Evolutionary conservation across 73 alveolate species (phyloP), one percentile per base, ranked within the genome.

Genomic region (Effrenium voratum): DNA sequence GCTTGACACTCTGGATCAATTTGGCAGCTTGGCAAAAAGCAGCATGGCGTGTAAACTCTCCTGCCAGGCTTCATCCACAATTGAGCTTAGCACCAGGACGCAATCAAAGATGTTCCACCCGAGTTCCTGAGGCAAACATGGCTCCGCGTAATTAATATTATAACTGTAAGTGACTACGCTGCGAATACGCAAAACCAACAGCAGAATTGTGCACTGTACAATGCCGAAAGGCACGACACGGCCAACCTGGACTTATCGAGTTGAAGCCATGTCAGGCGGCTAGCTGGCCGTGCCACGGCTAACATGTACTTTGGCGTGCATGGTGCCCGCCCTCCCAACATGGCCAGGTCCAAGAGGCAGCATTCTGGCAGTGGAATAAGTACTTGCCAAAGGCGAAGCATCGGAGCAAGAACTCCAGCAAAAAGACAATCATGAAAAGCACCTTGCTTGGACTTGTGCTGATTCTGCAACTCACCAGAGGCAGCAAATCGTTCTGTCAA

Each of bases 51-150:
- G 43, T 36, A 66, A 36, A 8, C 43, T 32, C 1, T 66, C 43
- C 43, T 41, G 94, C 50, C 97, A 34, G 38, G 97, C 55, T 10
- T 44, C 97, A 43, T 90, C 97, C 40, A 90, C 34, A 12, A 90
- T 4, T 28, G 97, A 90, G 87, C 97, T 90, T 41, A 90, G 57
- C 88, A 90, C 97, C 97, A 90, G 50, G 24, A 68, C 28, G 59
- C 97, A 70, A 46, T 90, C 97, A 10, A 90, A 90, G 10, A 76
- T 36, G 73, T 90, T 90, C 97, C 97, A 90, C 10, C 97, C 97
- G 68, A 90, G 13, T 32, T 90, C 97, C 97, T 87, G 38, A 46
- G 50, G 83, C 34, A 6, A 13, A 28, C 38, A 12, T 13, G 10
- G 10, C 38, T 4, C 22, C 41, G 76, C 10, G 76, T 4, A 63